Evolutionary conservation across 345 rosid genomes (phyloP).

Genomic region (Odontarrhena argentea): DNA sequence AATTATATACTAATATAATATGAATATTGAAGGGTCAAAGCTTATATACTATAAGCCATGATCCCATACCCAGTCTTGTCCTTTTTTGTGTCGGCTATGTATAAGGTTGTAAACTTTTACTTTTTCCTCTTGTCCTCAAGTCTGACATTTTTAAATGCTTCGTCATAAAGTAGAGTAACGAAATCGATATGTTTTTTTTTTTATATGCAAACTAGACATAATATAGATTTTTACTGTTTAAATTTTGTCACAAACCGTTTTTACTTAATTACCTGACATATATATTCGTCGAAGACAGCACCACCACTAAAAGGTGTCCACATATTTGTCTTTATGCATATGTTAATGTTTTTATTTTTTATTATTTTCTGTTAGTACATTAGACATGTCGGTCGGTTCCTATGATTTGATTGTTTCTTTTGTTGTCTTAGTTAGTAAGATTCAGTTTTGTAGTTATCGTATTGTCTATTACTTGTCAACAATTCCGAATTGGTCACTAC

Average conservation of each 20-base stretch:
- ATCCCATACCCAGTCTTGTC: no score
- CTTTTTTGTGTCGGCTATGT: no score
- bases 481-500: not conserved
- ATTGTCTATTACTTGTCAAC: not conserved
- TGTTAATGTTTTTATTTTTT: no score
- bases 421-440: not conserved
- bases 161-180: not conserved
- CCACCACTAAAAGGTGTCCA: not conserved
- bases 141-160: not conserved
- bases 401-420: not conserved
- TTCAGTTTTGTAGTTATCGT: not conserved
- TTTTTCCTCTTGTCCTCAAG: not conserved
- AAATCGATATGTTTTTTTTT: no score
- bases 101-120: not conserved
- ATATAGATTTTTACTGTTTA: no score
- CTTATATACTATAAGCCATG: no score
- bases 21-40: no score
- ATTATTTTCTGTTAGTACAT: not conserved
- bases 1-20: no score
- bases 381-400: not conserved
- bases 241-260: no score
- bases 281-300: not conserved
- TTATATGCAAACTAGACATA: no score
- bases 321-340: not conserved
- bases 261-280: not conserved